Evolutionary conservation across 176 grass and related monocot species (phyloP), one percentile per base, ranked within the genome.

Genomic region (Luzula sylvatica): DNA sequence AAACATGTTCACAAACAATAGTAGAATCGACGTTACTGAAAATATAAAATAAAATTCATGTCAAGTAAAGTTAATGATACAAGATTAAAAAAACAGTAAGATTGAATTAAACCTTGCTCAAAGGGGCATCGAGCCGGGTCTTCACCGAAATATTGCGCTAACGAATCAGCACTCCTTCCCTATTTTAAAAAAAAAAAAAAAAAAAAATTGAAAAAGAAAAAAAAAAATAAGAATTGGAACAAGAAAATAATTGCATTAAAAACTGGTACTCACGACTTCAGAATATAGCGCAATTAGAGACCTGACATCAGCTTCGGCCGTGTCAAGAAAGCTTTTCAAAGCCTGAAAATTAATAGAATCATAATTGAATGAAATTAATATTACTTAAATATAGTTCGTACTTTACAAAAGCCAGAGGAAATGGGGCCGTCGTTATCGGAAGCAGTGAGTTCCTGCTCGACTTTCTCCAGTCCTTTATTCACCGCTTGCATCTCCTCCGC

Each of bases 81-180:
- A 20, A 43, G 12, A 49, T 28, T 28, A 30, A 67, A 21, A 4
- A 1, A 67, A 15, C 17, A 11, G 53, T 51, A 50, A 52, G 23
- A 67, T n/a, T 39, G 38, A 15, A 39, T 52, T n/a, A 11, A 53
- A 96, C 84, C 90, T 86, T 96, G 90, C 63, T 96, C 84, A 20
- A 96, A 96, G 52, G 84, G 84, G 64, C 84, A 96, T 26, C 90
- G 90, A 16, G 90, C 77, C 74, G 90, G 90, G 67, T 96, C 90
- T 77, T 96, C 90, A 45, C 90, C 90, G 76, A 96, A 96, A 96
- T 96, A 96, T 54, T 96, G 90, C 38, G 90, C 85, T 53, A 96
- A 75, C 19, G 81, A 89, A 82, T 96, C 90, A 56, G 90, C 90
- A 65, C 79, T 96, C 70, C 90, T 86, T 77, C 90, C 90, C 90